Evolutionary conservation across 2,329 filamentous ascomycete genomes (phyloP).

Genomic region (Colletotrichum graminicola): DNA sequence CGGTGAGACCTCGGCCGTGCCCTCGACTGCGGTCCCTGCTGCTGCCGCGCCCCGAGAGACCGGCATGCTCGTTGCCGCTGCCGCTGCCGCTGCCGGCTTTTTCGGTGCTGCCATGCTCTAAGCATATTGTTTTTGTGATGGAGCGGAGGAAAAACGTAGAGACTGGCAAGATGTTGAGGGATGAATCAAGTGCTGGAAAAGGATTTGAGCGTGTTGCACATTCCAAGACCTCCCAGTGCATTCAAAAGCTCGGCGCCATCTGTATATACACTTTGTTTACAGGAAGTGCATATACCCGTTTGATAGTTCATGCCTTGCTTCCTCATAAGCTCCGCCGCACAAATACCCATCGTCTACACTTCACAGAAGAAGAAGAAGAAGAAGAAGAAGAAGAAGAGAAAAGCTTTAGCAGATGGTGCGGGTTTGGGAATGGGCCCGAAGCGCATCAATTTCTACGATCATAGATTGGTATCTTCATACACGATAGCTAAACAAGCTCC

Average conservation of each 20-base stretch:
- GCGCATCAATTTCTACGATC: not conserved
- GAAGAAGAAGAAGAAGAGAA: too few species aligned
- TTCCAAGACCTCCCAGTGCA: not conserved
- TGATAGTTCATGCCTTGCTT: not conserved
- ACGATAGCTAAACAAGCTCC: slow-evolving; percentile 2
- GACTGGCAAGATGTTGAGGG: not conserved
- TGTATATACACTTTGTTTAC: not conserved
- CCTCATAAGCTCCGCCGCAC: not conserved
- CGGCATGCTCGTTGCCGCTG: slow-evolving; percentile 30
- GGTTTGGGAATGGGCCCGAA: not conserved
- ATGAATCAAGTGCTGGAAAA: not conserved
- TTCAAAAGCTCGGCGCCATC: not conserved
- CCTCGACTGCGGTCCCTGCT: slow-evolving; percentile 7
- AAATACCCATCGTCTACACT: not conserved
- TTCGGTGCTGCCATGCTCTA: slow-evolving; percentile 33
- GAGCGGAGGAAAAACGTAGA: not conserved
- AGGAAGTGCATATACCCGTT: not conserved
- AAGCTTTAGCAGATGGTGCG: not conserved
- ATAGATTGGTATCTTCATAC: slow-evolving; percentile 38
- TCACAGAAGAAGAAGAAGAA: too few species aligned
- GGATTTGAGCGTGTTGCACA: not conserved
- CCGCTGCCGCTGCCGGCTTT: slow-evolving; percentile 26
- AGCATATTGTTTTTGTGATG: not conserved
- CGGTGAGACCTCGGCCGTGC: not conserved
- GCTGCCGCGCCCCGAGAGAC: slow-evolving; percentile 37